Conservation (phyloP, 2,329 filamentous ascomycete genomes). For the Trichoderma sp. region DNA sequence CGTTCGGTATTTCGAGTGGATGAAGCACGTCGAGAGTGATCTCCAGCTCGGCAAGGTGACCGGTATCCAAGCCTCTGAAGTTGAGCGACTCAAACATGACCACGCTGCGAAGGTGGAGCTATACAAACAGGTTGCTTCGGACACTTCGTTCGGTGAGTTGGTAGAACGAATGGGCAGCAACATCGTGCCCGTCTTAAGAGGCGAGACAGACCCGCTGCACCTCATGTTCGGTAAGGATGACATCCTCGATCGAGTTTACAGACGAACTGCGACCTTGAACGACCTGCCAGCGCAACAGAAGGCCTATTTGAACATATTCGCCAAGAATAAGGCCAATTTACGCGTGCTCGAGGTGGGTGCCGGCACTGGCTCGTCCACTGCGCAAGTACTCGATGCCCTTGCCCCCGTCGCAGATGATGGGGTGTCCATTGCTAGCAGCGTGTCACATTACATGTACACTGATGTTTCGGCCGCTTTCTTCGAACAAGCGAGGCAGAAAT, state of each 20-base stretch:
- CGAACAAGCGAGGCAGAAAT: conserved; percentile 32
- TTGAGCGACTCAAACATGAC: neutral
- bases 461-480: conserved; percentile 39
- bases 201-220: conserved; percentile 5
- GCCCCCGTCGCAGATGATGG: neutral
- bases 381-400: neutral
- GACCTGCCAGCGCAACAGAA: neutral
- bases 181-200: conserved; percentile 6
- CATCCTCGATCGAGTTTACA: conserved; percentile 12
- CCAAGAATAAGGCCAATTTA: conserved; percentile 7
- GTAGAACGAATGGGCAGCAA: conserved; percentile 10
- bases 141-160: conserved; percentile 9
- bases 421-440: neutral
- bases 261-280: neutral
- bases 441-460: conserved; percentile 31
- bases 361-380: conserved; percentile 4
- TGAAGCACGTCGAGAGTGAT: neutral
- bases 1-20: neutral
- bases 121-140: neutral
- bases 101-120: neutral
- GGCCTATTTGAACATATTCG: conserved; percentile 1
- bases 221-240: conserved; percentile 15
- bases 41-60: neutral
- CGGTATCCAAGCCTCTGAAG: neutral
- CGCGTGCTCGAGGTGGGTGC: conserved; percentile 12